Evolutionary conservation across 495 filamentous ascomycete genomes (phyloP), one percentile per base, ranked within the genome.

Genomic region (Amorphotheca resinae): DNA sequence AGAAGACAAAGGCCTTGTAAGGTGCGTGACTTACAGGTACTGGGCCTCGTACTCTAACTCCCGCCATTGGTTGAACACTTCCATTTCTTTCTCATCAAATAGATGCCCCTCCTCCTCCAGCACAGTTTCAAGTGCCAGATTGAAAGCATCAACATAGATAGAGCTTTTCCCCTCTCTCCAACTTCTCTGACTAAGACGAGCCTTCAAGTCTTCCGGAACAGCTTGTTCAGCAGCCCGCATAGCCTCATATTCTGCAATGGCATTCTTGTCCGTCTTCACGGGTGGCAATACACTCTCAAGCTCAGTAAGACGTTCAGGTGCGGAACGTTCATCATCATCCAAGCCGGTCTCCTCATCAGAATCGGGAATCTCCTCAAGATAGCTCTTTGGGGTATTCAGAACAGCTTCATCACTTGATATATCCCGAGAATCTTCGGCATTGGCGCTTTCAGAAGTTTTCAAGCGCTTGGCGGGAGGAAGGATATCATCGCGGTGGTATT

Each of bases 61-160:
- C 50, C 66, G 72, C 86, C 89, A 98, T 36, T 77, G 64, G 12
- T 67, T 60, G 59, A 98, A 95, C 0, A 95, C 72, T 33, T 71
- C 63, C 59, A 73, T 75, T 59, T 98, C 91, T 12, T 77, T 77
- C 50, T 76, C 74, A 52, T 85, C 72, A 57, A 96, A 98, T 9
- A 98, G 64, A 58, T 94, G 86, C 1, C 75, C 69, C 56, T 98
- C 91, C 35, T 95, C 88, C 36, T 82, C 79, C 4, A 98, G 65
- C 16, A 96, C 89, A 2, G 87, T 96, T 46, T 87, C 79, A 33
- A 98, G 68, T 14, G 88, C 87, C 12, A 95, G 64, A 59, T 95
- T 94, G 70, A 98, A 98, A 15, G 89, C 91, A 61, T 98, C 89
- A 12, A 95, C 87, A 52, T 98, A 98, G 41, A 98, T 87, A 3